These are phyloP conservation scores for Tritrichomonas musculus DNA, from an alignment of 208 protist species.

Conservation along the genomic window DNA sequence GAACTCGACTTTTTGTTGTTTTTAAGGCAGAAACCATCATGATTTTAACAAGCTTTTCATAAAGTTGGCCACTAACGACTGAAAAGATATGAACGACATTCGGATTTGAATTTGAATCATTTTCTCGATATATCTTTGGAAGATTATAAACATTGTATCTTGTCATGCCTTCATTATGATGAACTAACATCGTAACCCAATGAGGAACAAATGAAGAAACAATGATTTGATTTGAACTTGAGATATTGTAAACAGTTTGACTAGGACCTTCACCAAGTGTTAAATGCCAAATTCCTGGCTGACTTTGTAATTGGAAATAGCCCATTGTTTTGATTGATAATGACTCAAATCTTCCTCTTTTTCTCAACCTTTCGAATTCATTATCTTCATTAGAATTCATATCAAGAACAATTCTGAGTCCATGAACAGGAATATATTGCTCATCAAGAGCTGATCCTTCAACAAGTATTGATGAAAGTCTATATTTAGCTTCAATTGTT, in stretches of 20 bases:
- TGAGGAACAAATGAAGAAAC: neutral
- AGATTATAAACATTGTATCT: neutral
- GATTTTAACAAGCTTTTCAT: slow-evolving; percentile 18
- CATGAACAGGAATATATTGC: slow-evolving; percentile 18
- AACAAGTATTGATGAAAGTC: neutral
- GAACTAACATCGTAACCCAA: neutral
- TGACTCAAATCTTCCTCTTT: neutral
- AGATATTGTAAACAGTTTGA: neutral
- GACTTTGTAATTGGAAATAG: slow-evolving; percentile 22
- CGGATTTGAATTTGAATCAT: neutral
- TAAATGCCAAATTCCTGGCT: slow-evolving; percentile 22
- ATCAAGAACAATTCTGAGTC: neutral
- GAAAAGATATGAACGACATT: neutral
- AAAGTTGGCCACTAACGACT: neutral
- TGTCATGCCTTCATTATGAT: neutral
- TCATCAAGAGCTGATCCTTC: slow-evolving; percentile 12
- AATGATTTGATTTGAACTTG: neutral
- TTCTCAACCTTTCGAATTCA: neutral
- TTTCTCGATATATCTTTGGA: neutral
- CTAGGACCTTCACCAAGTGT: neutral
- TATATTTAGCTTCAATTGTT: neutral
- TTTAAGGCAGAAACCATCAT: slow-evolving; percentile 16
- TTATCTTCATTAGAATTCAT: neutral
- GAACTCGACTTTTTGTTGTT: slow-evolving; percentile 65
- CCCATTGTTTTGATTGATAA: slow-evolving; percentile 4